Evolutionary conservation across 805 yeast species (phyloP), one percentile per base, ranked within the genome.

Genomic region (Candida loeiensis): DNA sequence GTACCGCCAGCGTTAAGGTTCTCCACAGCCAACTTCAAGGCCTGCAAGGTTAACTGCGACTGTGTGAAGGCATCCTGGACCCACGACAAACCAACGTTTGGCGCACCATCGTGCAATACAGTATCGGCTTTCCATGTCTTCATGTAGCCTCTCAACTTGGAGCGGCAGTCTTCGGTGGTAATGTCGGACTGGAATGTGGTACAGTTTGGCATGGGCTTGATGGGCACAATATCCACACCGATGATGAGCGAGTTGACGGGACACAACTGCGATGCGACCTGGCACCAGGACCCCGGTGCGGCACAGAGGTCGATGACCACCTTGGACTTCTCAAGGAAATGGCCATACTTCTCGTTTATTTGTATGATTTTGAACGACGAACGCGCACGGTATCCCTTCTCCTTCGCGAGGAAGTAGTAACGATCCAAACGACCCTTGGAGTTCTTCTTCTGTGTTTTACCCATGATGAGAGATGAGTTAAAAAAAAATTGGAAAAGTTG

Each of bases 281-380:
- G 99, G 76, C 99, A 93, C 99, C 99, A 93, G 3, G 97, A 88
- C 42, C 99, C 99, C 30, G 98, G 98, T 8, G 99, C 99, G 39
- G 98, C 98, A 82, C 99, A 93, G 53, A 93, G 73, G 76, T 93
- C 99, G 38, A 93, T 86, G 32, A 93, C 96, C 31, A 93, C 98
- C 62, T 88, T 93, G 14, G 96, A 87, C 58, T 87, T 85, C 53
- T 90, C 96, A 39, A 90, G 68, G 61, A 93, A 93, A 64, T 90
- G 96, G 25, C 97, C 97, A 72, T 80, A 93, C 61, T 93, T 93
- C 59, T 93, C 96, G 67, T 93, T 93, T 45, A 93, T 86, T 63
- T 93, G 99, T 45, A 93, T 74, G 52, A 93, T 77, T 62, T 93
- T 93, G 70, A 93, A 93, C 19, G 98, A 89, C 31, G 99, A 93